Conservation (phyloP, 345 rosid genomes). For the Syzygium grande region DNA sequence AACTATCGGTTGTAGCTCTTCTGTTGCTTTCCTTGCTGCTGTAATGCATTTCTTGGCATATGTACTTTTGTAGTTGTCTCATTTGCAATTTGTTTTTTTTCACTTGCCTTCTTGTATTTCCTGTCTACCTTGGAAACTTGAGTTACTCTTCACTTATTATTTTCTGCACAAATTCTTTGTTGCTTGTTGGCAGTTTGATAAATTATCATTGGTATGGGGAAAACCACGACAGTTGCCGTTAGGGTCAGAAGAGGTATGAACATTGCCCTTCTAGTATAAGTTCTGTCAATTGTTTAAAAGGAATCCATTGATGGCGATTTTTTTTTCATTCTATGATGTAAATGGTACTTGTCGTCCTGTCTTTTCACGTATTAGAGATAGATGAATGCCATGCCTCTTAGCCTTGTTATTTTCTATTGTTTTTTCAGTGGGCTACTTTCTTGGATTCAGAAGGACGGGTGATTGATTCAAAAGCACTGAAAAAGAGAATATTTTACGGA, state of each 20-base stretch:
- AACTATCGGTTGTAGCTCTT: not conserved
- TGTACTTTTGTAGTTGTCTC: not conserved
- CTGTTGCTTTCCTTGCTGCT: not conserved
- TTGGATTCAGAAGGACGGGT: slow-evolving; percentile 88
- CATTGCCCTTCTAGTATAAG: not conserved
- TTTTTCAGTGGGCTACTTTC: slow-evolving; percentile 62
- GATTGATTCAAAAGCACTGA: slow-evolving; percentile 55
- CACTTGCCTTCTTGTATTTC: not conserved
- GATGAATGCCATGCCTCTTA: not conserved
- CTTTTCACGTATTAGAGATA: not conserved
- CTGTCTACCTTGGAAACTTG: not conserved
- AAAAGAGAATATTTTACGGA: slow-evolving; percentile 87
- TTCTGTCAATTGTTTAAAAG: not conserved
- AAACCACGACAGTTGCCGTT: slow-evolving; percentile 80
- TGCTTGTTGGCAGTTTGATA: slow-evolving; percentile 59
- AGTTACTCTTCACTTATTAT: not conserved
- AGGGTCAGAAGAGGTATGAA: slow-evolving; percentile 60
- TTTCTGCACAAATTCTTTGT: not conserved
- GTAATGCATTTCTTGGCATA: not conserved
- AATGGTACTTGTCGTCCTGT: not conserved
- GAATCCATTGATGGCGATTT: not conserved
- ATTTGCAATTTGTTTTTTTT: not conserved
- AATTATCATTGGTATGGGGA: slow-evolving; percentile 80
- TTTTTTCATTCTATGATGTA: not conserved
- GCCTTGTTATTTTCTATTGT: not conserved